Evolutionary conservation across 164 flowering plant genomes (phyloP), one percentile per base, ranked within the genome.

Genomic region (Vitis rupestris): DNA sequence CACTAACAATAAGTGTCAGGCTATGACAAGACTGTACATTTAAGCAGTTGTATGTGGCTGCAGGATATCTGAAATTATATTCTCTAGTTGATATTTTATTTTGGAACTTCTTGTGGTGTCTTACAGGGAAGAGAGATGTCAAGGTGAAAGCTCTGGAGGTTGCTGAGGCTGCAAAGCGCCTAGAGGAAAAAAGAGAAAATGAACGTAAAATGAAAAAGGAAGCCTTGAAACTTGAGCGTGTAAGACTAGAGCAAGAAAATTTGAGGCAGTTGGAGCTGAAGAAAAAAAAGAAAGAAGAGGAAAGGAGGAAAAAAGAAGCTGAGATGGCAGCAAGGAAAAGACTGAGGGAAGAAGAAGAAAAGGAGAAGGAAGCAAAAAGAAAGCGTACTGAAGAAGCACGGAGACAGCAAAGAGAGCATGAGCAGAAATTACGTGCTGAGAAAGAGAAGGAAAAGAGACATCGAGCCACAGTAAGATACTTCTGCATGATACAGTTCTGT

Each of bases 131-230:
- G 85, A 87, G 94, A 74, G 98, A 93, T 52, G 67, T 89, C 50
- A 91, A 87, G 81, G 95, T 96, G 70, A 96, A 87, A 82, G 90
- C 98, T 55, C 80, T 96, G 61, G 95, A 93, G 79, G 87, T 87
- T 74, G 99, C 99, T 66, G 97, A 85, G 72, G 90, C 90, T 77
- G 90, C 93, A 63, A 96, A 86, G 75, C 91, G 87, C 37, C 78
- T 87, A 62, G 94, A 84, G 77, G 90, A 87, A 79, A 79, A 87
- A 75, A 96, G 68, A 75, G 97, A 92, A 62, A 86, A 82, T 79
- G 97, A 92, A 63, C 91, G 98, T 49, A 89, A 87, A 79, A 77
- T 82, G 84, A 90, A 84, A 80, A 96, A 92, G 80, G 97, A 93
- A 77, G 97, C 95, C 60, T 37, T 84, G 75, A 89, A 89, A 77